Percentiles rank a stretch among this genome's conserved stretches.
These are phyloP conservation scores for Suillus weaverae DNA, from an alignment of 768 basidiomycete genomes.

Conservation along the genomic window DNA sequence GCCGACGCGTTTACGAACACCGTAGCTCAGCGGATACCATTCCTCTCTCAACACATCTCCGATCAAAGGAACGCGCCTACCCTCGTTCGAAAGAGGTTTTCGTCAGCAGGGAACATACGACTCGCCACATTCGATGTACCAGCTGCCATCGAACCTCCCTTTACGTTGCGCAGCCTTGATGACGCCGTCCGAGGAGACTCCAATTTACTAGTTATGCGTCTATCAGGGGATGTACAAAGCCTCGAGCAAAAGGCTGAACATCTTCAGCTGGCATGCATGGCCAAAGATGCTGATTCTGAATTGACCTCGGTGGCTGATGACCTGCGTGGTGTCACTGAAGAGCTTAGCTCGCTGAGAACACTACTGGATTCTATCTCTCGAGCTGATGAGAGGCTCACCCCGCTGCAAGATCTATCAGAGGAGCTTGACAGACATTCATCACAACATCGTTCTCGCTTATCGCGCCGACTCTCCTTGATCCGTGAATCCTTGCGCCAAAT, in stretches of 20 bases:
- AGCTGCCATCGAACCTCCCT: constrained; percentile 42
- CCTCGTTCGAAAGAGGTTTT: constrained; percentile 36
- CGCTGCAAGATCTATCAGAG: constrained; percentile 38
- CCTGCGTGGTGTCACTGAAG: constrained; percentile 40
- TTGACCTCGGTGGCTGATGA: constrained; percentile 38
- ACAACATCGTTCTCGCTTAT: constrained; percentile 38
- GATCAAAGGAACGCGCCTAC: constrained; percentile 13
- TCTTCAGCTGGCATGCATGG: constrained; percentile 52
- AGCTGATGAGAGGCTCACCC: constrained; percentile 29
- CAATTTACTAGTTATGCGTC: constrained; percentile 65
- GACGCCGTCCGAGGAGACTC: constrained; percentile 65
- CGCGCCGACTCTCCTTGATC: constrained; percentile 51
- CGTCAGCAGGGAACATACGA: constrained; percentile 37
- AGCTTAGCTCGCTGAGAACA: constrained; percentile 40
- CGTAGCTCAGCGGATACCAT: constrained; percentile 54
- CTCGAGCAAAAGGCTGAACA: constrained; percentile 49
- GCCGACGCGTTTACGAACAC: constrained; percentile 50
- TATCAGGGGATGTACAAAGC: constrained; percentile 53
- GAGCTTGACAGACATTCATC: constrained; percentile 38
- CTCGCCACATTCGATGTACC: constrained; percentile 35
- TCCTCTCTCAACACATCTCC: constrained; percentile 44
- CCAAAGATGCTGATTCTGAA: constrained; percentile 50
- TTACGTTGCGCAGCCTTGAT: constrained; percentile 62
- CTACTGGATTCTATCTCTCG: constrained; percentile 33
- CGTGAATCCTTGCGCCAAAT: constrained; percentile 57